A percentile compares a stretch with the other conserved stretches of the same genome.
Evolutionary conservation across 2,329 filamentous ascomycete genomes (phyloP).

Genomic region (Cladosporium velox): DNA sequence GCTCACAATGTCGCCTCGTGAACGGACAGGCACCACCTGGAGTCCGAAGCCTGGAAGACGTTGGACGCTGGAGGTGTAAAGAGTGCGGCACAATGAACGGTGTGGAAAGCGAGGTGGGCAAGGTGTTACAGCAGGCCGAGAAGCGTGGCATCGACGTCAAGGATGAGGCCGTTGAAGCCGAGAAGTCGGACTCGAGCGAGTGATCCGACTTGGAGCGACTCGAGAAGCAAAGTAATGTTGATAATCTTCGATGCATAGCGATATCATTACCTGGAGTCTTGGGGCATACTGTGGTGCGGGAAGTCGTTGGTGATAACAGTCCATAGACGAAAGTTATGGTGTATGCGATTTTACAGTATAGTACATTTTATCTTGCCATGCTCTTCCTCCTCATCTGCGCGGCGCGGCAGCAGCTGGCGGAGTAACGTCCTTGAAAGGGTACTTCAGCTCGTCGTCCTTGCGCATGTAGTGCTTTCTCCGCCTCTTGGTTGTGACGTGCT

Average conservation of each 20-base stretch:
- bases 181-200: background rate
- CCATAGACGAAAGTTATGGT: background rate
- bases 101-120: conserved; percentile 72
- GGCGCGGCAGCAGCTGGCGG: background rate
- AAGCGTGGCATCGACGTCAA: conserved; percentile 11
- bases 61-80: conserved; percentile 87
- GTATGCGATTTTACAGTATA: background rate
- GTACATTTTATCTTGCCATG: background rate
- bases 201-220: background rate
- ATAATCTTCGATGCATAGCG: background rate
- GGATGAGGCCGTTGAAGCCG: background rate
- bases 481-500: conserved; percentile 85
- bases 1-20: conserved; percentile 76
- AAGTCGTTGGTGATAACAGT: background rate
- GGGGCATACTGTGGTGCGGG: background rate
- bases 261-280: background rate
- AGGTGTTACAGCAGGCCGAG: conserved; percentile 57
- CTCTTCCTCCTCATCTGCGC: background rate
- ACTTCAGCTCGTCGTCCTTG: conserved; percentile 75
- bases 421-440: conserved; percentile 59
- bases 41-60: conserved; percentile 70
- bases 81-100: conserved; percentile 83
- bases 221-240: background rate
- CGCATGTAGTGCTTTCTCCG: conserved; percentile 83
- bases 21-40: conserved; percentile 96